These are phyloP conservation scores for Ogataea degrootiae DNA, from an alignment of 805 yeast species.

Conservation along the genomic window DNA sequence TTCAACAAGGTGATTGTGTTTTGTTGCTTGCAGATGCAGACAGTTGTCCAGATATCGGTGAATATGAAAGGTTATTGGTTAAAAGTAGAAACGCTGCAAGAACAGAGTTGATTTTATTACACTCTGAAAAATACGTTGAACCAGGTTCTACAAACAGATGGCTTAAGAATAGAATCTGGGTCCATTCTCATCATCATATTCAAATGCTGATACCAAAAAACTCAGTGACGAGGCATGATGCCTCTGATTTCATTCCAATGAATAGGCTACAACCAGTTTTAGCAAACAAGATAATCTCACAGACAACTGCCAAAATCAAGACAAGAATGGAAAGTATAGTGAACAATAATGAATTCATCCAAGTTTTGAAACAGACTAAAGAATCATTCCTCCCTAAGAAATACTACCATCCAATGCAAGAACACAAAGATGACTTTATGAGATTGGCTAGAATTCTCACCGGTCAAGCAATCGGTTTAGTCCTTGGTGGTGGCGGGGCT, in stretches of 20 bases:
- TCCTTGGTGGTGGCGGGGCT: slow-evolving; percentile 97
- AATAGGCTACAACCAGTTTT: background rate
- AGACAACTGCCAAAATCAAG: slow-evolving; percentile 25
- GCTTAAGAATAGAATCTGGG: slow-evolving; percentile 86
- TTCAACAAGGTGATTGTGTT: slow-evolving; percentile 94
- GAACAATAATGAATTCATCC: slow-evolving; percentile 26
- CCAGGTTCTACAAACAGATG: slow-evolving; percentile 84
- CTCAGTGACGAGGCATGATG: background rate
- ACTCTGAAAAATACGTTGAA: slow-evolving; percentile 73
- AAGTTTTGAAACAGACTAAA: slow-evolving; percentile 24
- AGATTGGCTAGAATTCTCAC: slow-evolving; percentile 85
- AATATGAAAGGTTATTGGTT: slow-evolving; percentile 72
- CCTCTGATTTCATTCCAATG: background rate
- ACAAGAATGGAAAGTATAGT: slow-evolving; percentile 23
- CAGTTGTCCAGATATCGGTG: slow-evolving; percentile 71
- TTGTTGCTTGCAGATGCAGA: slow-evolving; percentile 81
- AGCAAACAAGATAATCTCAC: slow-evolving; percentile 11
- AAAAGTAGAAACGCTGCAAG: slow-evolving; percentile 79
- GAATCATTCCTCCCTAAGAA: slow-evolving; percentile 20
- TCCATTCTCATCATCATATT: slow-evolving; percentile 88
- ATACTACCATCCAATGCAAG: slow-evolving; percentile 33
- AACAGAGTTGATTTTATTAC: slow-evolving; percentile 80
- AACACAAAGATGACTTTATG: slow-evolving; percentile 83
- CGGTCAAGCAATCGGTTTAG: slow-evolving; percentile 91
- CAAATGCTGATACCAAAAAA: slow-evolving; percentile 44